phyloP scores from a whole-genome alignment of 176 grass and related monocot species.

The Raddia distichophylla region DNA sequence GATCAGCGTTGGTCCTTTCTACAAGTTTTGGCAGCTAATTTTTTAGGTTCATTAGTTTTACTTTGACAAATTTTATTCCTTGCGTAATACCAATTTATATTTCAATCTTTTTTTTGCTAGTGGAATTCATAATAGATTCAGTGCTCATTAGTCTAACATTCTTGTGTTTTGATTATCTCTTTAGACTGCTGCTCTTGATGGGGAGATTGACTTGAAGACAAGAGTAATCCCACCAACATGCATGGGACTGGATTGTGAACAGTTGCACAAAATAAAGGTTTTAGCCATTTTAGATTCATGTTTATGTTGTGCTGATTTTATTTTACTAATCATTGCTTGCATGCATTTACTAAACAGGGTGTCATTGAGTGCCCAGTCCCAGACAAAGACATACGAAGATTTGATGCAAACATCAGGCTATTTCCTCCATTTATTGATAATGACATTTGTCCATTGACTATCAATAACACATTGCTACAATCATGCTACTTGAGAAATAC shows the following conservation, averaged over 20 bases:
- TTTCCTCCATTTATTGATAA: constrained; percentile 99
- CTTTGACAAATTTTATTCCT: constrained; percentile 4
- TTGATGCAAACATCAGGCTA: constrained; percentile 92
- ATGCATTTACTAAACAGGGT: constrained; percentile 66
- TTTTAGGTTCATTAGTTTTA: constrained; percentile 27
- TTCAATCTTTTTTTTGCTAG: constrained; percentile 2
- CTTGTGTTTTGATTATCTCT: constrained; percentile 42
- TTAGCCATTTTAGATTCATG: constrained; percentile 15
- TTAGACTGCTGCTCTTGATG: constrained; percentile 95
- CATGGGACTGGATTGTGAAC: constrained; percentile 74
- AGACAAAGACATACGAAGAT: constrained; percentile 98
- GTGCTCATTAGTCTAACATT: constrained; percentile 28
- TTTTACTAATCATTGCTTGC: constrained; percentile 38
- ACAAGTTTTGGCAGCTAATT: not conserved
- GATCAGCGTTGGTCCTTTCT: not conserved
- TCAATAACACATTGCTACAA: constrained; percentile 93
- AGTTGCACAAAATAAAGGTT: constrained; percentile 96
- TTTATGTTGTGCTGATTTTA: constrained; percentile 27
- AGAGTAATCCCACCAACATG: constrained; percentile 73
- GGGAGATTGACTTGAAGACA: constrained; percentile 95
- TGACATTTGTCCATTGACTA: constrained; percentile 79
- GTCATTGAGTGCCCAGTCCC: constrained; percentile 88
- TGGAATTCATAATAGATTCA: constrained; percentile 13
- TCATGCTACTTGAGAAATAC: constrained; percentile 98
- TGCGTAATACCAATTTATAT: not conserved